Conservation (phyloP, 2,329 filamentous ascomycete species). For the Ceratocystis variospora region DNA sequence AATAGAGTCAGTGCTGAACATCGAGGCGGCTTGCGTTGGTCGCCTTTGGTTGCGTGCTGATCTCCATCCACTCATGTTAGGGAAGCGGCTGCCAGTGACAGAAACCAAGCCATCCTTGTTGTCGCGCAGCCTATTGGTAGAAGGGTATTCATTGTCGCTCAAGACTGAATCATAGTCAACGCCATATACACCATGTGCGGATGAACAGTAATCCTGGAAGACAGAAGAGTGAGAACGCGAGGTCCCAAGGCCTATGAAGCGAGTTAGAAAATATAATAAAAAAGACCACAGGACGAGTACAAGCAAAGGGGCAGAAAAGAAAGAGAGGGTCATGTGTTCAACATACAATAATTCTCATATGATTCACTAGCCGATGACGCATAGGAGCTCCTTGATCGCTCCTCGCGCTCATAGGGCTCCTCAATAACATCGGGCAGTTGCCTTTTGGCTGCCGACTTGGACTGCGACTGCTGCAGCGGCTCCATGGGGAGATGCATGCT, state of each 20-base stretch:
- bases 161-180: slow-evolving; percentile 54
- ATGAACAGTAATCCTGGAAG: slow-evolving; percentile 19
- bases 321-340: slow-evolving; percentile 27
- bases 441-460: slow-evolving; percentile 40
- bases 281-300: slow-evolving; percentile 20
- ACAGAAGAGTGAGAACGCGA: neutral
- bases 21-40: slow-evolving; percentile 34
- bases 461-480: slow-evolving; percentile 22
- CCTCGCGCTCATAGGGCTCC: slow-evolving; percentile 59
- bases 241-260: slow-evolving; percentile 3
- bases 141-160: slow-evolving; percentile 43
- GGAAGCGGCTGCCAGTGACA: slow-evolving; percentile 50
- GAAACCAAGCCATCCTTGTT: slow-evolving; percentile 44
- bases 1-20: slow-evolving; percentile 67
- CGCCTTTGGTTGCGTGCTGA: slow-evolving; percentile 26
- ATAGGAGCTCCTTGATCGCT: slow-evolving; percentile 31
- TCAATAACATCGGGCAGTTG: slow-evolving; percentile 72
- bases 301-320: neutral
- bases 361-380: slow-evolving; percentile 34
- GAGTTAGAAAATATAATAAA: slow-evolving; percentile 3
- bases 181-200: slow-evolving; percentile 30
- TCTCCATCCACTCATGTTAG: slow-evolving; percentile 39
- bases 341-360: slow-evolving; percentile 61
- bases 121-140: slow-evolving; percentile 9
- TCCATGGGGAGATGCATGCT: slow-evolving; percentile 5